Base-by-base conservation (phyloP, 2,329 filamentous ascomycete genomes). In the Colletotrichum limetticola region DNA sequence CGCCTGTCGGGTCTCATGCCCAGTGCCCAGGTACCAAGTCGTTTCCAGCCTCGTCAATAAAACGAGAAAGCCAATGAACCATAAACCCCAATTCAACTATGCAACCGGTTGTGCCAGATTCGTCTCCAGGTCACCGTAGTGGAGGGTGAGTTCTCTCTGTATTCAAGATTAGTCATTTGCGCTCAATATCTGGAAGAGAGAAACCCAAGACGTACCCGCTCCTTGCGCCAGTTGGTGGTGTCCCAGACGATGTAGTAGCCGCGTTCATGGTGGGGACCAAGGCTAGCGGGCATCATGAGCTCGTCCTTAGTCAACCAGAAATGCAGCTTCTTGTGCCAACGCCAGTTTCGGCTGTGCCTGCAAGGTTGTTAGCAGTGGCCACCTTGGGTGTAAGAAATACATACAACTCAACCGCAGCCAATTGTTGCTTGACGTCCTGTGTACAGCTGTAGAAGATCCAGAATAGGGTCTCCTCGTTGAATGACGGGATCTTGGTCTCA, bases 371-470 rank as follows among this genome's bases (percentile, higher is more conserved):
- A 65, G 22, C 30, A 19, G 19, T n/a, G 7, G 19, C 30, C 7
- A 24, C n/a, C 14, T 11, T 16, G 16, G 22, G 14, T 19, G 24
- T 28, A 14, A 11, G 35, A 30, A 11, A 30, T 32, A 76, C 89
- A 82, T 82, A 92, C 90, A 93, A 83, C 79, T 92, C 90, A 53
- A 87, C 83, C 0, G 91, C 91, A 3, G 91, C 91, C 82, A 91
- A 83, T 60, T 91, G 87, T 78, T 93, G 91, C 79, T 91, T 90
- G 46, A 88, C 78, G 77, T 92, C 91, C 57, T 87, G 85, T 8
- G 91, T 89, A 72, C 89, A 91, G 80, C 89, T 91, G 80, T 93
- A 92, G 78, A 93, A 93, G 75, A 93, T 92, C 87, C 89, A 92
- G 80, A 93, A 90, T 60, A 93, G 82, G 0, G 91, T 92, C 80